Percentiles rank a stretch among this genome's conserved stretches.
Conservation (phyloP, 129 eudicot genomes). For the Artemisia argyi region DNA sequence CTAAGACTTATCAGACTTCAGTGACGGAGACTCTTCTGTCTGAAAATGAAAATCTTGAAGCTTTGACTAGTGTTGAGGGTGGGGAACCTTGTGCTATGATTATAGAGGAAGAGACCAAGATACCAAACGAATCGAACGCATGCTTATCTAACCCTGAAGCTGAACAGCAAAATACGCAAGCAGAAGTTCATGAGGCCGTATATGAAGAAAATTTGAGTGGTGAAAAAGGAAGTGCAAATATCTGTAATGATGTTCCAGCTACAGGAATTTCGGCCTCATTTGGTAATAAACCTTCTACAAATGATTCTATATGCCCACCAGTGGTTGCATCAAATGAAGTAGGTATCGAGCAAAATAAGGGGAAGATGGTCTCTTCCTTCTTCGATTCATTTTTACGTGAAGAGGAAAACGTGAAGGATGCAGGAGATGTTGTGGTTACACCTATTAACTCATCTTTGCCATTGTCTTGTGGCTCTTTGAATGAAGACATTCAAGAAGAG, state of each 20-base stretch:
- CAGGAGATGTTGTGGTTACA: conserved; percentile 19
- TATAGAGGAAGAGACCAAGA: conserved; percentile 12
- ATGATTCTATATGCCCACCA: neutral
- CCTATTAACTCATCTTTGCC: conserved; percentile 16
- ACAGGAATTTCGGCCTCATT: neutral
- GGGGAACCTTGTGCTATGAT: conserved; percentile 2
- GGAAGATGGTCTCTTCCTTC: neutral
- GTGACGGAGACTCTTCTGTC: neutral
- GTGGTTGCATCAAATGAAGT: conserved; percentile 2
- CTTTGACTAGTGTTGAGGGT: neutral
- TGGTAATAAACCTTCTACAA: neutral
- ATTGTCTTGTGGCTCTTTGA: conserved; percentile 20
- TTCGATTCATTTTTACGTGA: conserved; percentile 35
- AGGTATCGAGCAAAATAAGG: conserved; percentile 2
- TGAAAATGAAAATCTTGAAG: neutral
- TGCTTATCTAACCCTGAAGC: neutral
- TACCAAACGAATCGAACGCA: neutral
- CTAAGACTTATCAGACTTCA: too few relatives aligned
- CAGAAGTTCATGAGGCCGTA: neutral
- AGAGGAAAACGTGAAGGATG: conserved; percentile 27
- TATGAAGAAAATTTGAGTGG: neutral
- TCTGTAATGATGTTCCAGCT: neutral
- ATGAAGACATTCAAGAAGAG: conserved; percentile 22
- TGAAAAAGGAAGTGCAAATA: conserved; percentile 12
- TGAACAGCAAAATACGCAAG: neutral